Evolutionary conservation across 2,329 filamentous ascomycete species (phyloP), one percentile per base, ranked within the genome.

Genomic region (Zarea fungicola): DNA sequence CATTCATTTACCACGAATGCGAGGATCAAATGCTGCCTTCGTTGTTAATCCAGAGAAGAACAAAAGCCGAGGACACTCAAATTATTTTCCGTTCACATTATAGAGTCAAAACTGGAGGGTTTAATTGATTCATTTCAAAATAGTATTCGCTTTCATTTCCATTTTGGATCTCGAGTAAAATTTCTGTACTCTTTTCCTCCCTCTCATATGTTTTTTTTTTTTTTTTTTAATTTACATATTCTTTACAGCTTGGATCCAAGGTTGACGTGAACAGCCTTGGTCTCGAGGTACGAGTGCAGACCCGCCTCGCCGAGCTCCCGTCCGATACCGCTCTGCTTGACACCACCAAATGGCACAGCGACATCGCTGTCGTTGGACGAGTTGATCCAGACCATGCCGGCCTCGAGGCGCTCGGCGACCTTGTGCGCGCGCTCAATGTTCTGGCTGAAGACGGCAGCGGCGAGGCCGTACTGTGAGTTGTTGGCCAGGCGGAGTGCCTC

Each of bases 381-480:
- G 57, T 77, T 77, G 51, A 77, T 69, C 74, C 73, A 77, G 11
- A 76, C 72, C 70, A 74, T 76, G 25, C 82, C 82, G 1, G 80
- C 73, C 61, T 85, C 78, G 44, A 85, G 77, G 14, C 74, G 74
- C 52, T 75, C 74, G 5, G 78, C 72, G 0, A 74, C 68, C 11
- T 68, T 67, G 54, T 76, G 74, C 4, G 72, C 67, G 23, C 66
- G 64, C 48, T 69, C 73, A 43, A 85, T 69, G 57, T 83, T 75
- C 49, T 76, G 69, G 0, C 76, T 85, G 56, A 85, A 86, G 2
- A 87, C 64, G 0, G 81, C 77, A 8, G 76, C 75, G 2, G 77
- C 81, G 0, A 85, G 71, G 1, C 81, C 82, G 54, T 83, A 85
- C 1, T 73, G 76, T 0, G 77, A 78, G 58, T 83, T 64, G 36